Conservation (phyloP, 306 rosid genomes). For the Crataegus laevigata region DNA sequence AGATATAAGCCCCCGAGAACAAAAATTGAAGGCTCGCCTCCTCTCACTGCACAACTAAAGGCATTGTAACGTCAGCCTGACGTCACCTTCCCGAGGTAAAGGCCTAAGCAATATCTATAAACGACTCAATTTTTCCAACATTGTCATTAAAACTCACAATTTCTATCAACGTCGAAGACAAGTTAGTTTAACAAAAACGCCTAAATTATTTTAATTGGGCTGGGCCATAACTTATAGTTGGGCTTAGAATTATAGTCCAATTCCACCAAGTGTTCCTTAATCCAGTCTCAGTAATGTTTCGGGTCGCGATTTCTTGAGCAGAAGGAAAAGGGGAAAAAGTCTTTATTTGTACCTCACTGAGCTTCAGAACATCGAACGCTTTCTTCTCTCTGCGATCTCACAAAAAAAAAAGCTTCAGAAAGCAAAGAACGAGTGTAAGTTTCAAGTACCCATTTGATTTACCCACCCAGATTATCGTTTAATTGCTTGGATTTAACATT, state of each 20-base stretch:
- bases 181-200: too few species aligned
- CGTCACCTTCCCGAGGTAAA: too few species aligned
- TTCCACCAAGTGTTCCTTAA: neutral
- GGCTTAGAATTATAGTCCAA: neutral
- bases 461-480: neutral
- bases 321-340: constrained; percentile 19
- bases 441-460: neutral
- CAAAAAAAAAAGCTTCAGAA: neutral
- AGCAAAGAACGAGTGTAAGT: neutral
- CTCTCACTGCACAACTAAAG: too few species aligned
- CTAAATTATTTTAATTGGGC: neutral
- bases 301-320: constrained; percentile 21
- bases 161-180: too few species aligned
- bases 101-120: too few species aligned
- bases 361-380: neutral
- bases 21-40: too few species aligned
- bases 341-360: neutral
- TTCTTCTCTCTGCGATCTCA: neutral
- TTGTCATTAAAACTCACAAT: too few species aligned
- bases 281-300: neutral
- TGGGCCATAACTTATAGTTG: neutral
- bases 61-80: too few species aligned
- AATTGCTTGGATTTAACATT: neutral
- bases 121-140: too few species aligned
- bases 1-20: too few species aligned